Base-by-base conservation (phyloP, 768 basidiomycete genomes). In the Astraeus odoratus region DNA sequence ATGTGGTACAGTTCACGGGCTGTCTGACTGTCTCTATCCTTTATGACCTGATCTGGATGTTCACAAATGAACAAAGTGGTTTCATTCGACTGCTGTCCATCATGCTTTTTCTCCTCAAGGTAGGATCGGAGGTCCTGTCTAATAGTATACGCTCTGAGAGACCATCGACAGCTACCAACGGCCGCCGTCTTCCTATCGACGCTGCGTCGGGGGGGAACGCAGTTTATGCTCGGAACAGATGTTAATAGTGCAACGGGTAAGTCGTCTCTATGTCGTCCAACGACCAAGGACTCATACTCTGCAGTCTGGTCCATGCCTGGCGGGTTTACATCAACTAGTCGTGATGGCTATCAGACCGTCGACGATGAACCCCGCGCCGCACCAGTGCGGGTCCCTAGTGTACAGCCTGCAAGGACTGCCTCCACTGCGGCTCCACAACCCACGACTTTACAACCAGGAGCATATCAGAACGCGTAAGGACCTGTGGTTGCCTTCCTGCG, bases 241-340 rank as follows among this genome's bases (percentile, higher is more conserved):
- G 50, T 74, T 5, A 66, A 60, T 48, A 79, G 81, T 5, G 73
- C 79, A 19, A 81, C 83, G 16, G 77, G 83, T 77, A 51, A 23
- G 63, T 49, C 48, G 7, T n/a, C 22, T 18, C 8, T n/a, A 25
- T 23, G 12, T 2, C 4, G n/a, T 24, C 15, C 23, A 13, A 10
- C 22, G 18, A 8, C 5, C 8, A 1, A 25, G 46, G 6, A 47
- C n/a, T 36, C 26, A 46, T 48, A 8, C 12, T 29, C 4, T 36
- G 23, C 47, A 86, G 83, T 86, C 13, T 86, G 83, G 83, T 76
- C 82, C 16, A 86, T 86, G 83, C 83, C 83, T 4, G 83, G 83
- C 12, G 81, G 81, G 1, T 80, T 83, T 52, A 78, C 80, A 1
- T 75, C 78, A 4, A 53, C 62, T 27, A 50, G 55, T 19, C 68